phyloP scores from a whole-genome alignment of 2,329 filamentous ascomycete species.

The Bipolaris gigantea region DNA sequence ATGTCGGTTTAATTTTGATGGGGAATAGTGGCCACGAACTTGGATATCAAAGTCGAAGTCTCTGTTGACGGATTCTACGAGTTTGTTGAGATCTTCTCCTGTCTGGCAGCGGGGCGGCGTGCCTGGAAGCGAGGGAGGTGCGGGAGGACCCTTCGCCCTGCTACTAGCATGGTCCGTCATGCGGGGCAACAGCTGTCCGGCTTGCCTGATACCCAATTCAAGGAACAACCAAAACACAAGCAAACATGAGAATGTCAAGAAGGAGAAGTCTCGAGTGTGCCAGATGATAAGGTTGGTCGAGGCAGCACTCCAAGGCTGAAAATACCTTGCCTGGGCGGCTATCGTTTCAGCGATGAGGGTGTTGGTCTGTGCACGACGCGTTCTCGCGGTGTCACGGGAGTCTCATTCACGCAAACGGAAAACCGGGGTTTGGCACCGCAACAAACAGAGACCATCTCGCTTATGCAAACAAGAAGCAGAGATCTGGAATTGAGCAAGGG shows the following conservation, averaged over 20 bases:
- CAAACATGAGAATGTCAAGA: background rate
- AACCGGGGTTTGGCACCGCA: background rate
- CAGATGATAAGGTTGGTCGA: background rate
- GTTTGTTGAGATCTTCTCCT: constrained; percentile 19
- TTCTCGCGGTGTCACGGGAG: constrained; percentile 28
- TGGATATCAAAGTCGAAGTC: constrained; percentile 27
- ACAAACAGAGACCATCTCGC: background rate
- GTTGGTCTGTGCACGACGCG: constrained; percentile 21
- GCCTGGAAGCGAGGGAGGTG: constrained; percentile 9
- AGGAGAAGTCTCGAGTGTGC: background rate
- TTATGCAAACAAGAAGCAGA: background rate
- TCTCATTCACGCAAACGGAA: constrained; percentile 1
- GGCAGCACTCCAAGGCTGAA: constrained; percentile 16
- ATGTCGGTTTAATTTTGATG: constrained; percentile 10
- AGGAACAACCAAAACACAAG: background rate
- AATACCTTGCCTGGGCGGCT: constrained; percentile 28
- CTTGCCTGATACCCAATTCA: background rate
- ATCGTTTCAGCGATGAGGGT: constrained; percentile 13
- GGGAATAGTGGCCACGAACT: constrained; percentile 26
- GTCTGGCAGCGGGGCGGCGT: constrained; percentile 14
- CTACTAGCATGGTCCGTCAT: constrained; percentile 2
- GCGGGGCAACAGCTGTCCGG: constrained; percentile 5
- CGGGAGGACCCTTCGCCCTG: constrained; percentile 9
- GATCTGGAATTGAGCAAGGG: background rate
- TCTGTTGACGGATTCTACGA: constrained; percentile 25